Conservation (phyloP, 305 asterid genomes). For the Fraxinus dipetala region DNA sequence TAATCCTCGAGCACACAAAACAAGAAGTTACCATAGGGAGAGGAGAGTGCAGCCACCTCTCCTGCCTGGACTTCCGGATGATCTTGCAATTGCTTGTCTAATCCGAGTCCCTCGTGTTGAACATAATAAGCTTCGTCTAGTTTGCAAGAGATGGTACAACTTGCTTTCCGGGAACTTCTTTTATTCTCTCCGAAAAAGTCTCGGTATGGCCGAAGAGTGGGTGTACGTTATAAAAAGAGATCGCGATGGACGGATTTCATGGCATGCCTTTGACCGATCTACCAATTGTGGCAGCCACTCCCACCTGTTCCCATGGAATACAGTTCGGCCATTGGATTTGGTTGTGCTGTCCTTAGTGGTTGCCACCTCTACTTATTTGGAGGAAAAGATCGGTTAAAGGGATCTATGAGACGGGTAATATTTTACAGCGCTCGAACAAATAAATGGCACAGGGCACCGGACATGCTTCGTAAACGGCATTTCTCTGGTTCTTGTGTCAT, state of each 20-base stretch:
- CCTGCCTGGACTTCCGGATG: constrained; percentile 95
- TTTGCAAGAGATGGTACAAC: constrained; percentile 91
- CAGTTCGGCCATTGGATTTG: constrained; percentile 82
- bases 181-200: constrained; percentile 81
- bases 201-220: constrained; percentile 98
- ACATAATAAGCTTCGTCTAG: constrained; percentile 85
- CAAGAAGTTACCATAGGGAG: constrained; percentile 66
- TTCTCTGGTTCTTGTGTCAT: constrained; percentile 30
- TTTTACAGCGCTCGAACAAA: constrained; percentile 90
- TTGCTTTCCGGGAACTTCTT: constrained; percentile 87
- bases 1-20: constrained; percentile 79
- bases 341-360: constrained; percentile 95
- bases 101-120: constrained; percentile 91
- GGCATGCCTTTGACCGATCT: constrained; percentile 93
- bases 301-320: constrained; percentile 92
- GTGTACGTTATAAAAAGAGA: constrained; percentile 80
- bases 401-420: constrained; percentile 87
- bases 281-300: constrained; percentile 93
- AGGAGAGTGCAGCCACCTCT: constrained; percentile 88
- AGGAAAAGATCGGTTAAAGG: constrained; percentile 62
- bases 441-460: constrained; percentile 96
- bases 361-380: constrained; percentile 54
- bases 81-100: constrained; percentile 92
- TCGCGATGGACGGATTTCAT: constrained; percentile 83
- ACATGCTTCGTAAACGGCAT: constrained; percentile 90